phyloP scores from a whole-genome alignment of 108 stramenopile genomes.

The Cylindrotheca fusiformis region DNA sequence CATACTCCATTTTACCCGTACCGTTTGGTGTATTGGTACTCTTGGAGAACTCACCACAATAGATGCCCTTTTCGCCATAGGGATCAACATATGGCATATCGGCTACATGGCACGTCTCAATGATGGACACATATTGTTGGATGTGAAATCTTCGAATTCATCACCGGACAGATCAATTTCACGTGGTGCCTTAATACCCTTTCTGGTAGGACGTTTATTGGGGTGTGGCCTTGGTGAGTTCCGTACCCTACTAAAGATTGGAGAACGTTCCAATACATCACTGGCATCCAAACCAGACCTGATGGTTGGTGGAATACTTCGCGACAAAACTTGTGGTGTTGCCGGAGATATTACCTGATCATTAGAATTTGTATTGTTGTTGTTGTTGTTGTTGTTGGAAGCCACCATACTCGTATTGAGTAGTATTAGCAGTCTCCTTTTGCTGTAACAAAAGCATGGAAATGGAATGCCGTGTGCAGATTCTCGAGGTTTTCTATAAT shows the following conservation, averaged over 20 bases:
- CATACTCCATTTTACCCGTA: constrained; percentile 8
- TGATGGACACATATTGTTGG: constrained; percentile 35
- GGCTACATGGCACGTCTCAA: too few relatives aligned
- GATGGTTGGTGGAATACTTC: constrained; percentile 37
- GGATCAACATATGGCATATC: neutral
- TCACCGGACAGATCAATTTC: constrained; percentile 43
- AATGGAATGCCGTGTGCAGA: too few relatives aligned
- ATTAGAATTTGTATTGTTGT: neutral
- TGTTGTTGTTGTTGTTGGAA: neutral
- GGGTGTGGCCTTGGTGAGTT: constrained; percentile 11
- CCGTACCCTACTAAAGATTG: constrained; percentile 44
- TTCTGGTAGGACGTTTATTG: neutral
- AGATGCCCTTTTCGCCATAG: constrained; percentile 10
- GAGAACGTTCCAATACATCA: constrained; percentile 79
- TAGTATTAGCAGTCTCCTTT: too few relatives aligned
- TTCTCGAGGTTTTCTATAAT: too few relatives aligned
- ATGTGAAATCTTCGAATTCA: constrained; percentile 37
- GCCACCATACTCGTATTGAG: too few relatives aligned
- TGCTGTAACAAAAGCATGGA: too few relatives aligned
- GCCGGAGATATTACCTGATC: neutral
- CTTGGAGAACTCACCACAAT: constrained; percentile 3
- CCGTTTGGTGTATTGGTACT: constrained; percentile 5
- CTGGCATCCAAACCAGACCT: constrained; percentile 73
- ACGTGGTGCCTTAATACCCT: constrained; percentile 12
- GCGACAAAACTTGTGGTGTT: constrained; percentile 40